Conservation (phyloP, 306 rosid species). For the Cicer pinnatifidum region DNA sequence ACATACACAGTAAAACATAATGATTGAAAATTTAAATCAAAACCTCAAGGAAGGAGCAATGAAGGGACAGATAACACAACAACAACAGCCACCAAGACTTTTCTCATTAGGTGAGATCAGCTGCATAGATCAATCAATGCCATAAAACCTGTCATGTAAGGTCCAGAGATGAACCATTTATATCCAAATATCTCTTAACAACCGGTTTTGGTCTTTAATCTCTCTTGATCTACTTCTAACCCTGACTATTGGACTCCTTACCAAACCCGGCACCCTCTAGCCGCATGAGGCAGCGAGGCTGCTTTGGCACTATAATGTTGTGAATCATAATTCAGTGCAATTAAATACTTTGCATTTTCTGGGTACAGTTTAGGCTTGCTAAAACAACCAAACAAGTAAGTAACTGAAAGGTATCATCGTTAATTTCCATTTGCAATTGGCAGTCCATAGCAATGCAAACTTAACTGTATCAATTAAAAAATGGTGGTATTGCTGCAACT, state of each 20-base stretch:
- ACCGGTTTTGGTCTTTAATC: not conserved
- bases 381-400: conserved; percentile 25
- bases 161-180: not conserved
- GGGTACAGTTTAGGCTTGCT: not conserved
- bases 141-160: not conserved
- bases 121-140: not conserved
- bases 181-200: not conserved
- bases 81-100: not conserved
- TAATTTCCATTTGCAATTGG: conserved; percentile 27
- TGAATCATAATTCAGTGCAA: not conserved
- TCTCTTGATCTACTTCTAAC: not conserved
- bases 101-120: not conserved
- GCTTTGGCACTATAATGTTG: not conserved
- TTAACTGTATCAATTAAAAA: not conserved
- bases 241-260: not conserved
- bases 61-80: not conserved
- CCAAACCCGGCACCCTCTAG: not conserved
- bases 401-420: not conserved
- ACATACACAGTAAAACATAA: not conserved
- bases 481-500: not conserved
- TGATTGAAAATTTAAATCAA: not conserved
- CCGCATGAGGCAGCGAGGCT: not conserved
- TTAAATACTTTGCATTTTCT: not conserved
- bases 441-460: conserved; percentile 6
- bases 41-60: not conserved